Percentiles rank a stretch among this genome's conserved stretches.
phyloP scores from a whole-genome alignment of 192 early-diverging fungal species.

The Phlyctochytrium bullatum region DNA sequence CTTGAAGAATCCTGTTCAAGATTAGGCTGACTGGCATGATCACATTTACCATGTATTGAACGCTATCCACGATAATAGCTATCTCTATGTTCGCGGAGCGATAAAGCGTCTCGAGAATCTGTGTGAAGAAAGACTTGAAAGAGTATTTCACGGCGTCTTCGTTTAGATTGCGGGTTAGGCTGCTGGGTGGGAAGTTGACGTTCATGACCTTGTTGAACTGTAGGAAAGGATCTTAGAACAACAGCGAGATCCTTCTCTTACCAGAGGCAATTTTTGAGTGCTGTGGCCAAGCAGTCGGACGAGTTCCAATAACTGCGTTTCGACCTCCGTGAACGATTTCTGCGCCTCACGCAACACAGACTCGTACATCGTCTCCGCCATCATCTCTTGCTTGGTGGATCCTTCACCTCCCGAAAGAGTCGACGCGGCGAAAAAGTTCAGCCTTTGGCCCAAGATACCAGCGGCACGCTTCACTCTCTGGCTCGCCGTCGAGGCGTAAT shows the following conservation, averaged over 20 bases:
- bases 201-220: constrained; percentile 1
- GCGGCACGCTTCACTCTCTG: no score
- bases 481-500: no score
- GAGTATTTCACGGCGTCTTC: background rate
- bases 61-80: background rate
- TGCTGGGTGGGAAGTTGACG: background rate
- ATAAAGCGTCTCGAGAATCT: background rate
- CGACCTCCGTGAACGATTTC: background rate
- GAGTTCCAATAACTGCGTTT: background rate
- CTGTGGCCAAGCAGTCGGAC: background rate
- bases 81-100: background rate
- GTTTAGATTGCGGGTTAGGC: background rate
- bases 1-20: background rate
- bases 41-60: background rate
- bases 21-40: background rate
- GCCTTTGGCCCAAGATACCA: no score
- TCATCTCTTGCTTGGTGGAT: no score
- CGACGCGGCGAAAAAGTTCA: no score
- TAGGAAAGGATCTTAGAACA: background rate
- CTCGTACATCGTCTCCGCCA: no score
- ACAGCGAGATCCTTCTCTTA: background rate
- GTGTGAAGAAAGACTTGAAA: background rate
- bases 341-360: background rate
- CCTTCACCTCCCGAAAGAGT: no score
- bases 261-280: background rate